A percentile compares a stretch with the other conserved stretches of the same genome.
Conservation (phyloP, 257 asterid species). For the Schizonepeta tenuifolia region DNA sequence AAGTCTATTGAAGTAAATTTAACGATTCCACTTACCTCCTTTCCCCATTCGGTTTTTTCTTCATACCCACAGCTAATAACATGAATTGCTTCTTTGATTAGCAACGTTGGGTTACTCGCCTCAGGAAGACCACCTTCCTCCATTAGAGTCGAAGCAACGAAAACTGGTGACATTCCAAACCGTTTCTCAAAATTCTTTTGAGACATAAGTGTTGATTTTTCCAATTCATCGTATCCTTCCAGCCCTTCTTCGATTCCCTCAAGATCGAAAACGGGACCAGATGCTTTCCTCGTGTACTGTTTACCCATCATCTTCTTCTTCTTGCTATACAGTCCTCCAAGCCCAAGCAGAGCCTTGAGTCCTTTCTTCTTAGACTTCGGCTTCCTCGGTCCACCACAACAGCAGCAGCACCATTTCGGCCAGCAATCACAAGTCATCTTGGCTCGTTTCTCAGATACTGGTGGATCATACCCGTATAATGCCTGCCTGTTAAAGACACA, state of each 20-base stretch:
- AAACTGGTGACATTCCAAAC: constrained; percentile 79
- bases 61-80: constrained; percentile 87
- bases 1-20: not conserved
- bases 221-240: constrained; percentile 87
- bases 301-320: constrained; percentile 41
- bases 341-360: constrained; percentile 57
- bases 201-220: constrained; percentile 84
- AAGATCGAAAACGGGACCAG: constrained; percentile 63
- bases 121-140: constrained; percentile 86
- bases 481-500: constrained; percentile 39
- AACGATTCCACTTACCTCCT: constrained; percentile 51
- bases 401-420: constrained; percentile 49
- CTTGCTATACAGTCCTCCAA: constrained; percentile 47
- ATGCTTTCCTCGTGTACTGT: constrained; percentile 41
- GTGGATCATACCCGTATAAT: constrained; percentile 38
- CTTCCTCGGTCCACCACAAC: constrained; percentile 74
- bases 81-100: constrained; percentile 83
- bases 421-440: constrained; percentile 41
- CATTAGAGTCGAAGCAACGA: constrained; percentile 75
- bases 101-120: constrained; percentile 61
- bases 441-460: constrained; percentile 33
- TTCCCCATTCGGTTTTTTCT: constrained; percentile 92
- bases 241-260: constrained; percentile 89
- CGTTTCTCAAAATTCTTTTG: constrained; percentile 79
- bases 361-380: constrained; percentile 71